Evolutionary conservation across 768 basidiomycete genomes (phyloP).

Genomic region (Phallus indusiatus): DNA sequence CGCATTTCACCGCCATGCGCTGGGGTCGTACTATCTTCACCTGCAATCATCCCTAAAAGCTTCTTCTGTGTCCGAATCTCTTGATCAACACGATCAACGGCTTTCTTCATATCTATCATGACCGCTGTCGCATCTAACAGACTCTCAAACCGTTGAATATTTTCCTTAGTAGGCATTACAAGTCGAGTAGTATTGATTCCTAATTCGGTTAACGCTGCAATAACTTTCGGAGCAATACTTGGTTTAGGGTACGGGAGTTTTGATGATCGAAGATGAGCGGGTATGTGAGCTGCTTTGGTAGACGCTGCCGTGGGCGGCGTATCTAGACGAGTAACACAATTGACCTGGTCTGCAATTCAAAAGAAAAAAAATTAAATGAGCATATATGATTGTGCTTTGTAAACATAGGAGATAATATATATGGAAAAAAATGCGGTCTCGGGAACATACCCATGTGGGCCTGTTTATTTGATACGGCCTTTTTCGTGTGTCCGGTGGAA

Average conservation of each 20-base stretch:
- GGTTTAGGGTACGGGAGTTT: constrained; percentile 77
- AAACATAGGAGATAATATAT: too few species aligned
- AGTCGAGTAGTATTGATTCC: constrained; percentile 64
- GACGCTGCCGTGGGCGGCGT: constrained; percentile 39
- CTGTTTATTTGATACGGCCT: constrained; percentile 40
- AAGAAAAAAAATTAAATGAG: too few species aligned
- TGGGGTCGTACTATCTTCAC: constrained; percentile 29
- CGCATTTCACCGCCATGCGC: not conserved
- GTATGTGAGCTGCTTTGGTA: constrained; percentile 69
- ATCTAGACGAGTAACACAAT: constrained; percentile 70
- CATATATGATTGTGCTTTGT: too few species aligned
- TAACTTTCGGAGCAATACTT: constrained; percentile 63
- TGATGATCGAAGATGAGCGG: constrained; percentile 78
- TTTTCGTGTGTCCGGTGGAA: constrained; percentile 24
- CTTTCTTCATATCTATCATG: constrained; percentile 83
- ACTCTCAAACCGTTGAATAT: constrained; percentile 61
- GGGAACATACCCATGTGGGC: constrained; percentile 44
- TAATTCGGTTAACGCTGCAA: constrained; percentile 67
- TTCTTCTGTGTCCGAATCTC: constrained; percentile 48
- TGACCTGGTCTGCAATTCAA: constrained; percentile 49
- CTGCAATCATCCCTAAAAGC: constrained; percentile 25
- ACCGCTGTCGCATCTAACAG: constrained; percentile 62
- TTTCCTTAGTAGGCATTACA: constrained; percentile 91
- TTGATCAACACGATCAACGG: constrained; percentile 77
- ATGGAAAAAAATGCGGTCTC: not conserved